A percentile compares a stretch with the other conserved stretches of the same genome.
These are phyloP conservation scores for Fusarium nanum DNA, from an alignment of 2,329 filamentous ascomycete species.

Conservation along the genomic window DNA sequence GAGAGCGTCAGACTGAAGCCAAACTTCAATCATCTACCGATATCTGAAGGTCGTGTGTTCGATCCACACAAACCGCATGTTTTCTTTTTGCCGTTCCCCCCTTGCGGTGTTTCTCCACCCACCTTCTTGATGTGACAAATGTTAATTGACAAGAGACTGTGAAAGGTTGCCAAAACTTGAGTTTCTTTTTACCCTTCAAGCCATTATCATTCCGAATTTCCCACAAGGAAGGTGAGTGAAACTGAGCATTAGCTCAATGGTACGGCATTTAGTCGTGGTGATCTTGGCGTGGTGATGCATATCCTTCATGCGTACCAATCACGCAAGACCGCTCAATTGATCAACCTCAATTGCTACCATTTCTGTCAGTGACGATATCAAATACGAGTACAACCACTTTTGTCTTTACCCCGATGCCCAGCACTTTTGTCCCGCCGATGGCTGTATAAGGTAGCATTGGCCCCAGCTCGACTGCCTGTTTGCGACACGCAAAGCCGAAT, in stretches of 20 bases:
- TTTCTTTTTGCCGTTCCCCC: not conserved
- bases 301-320: not conserved
- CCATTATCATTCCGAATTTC: too few species aligned
- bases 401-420: not conserved
- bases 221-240: too few species aligned
- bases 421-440: not conserved
- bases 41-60: slow-evolving; percentile 48
- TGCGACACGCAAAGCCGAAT: not conserved
- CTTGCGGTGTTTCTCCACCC: too few species aligned
- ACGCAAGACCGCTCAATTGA: not conserved
- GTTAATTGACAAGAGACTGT: too few species aligned
- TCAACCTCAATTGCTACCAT: not conserved
- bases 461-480: not conserved
- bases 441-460: too few species aligned
- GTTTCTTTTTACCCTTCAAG: too few species aligned
- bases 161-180: too few species aligned
- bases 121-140: too few species aligned
- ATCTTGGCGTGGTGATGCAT: not conserved
- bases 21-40: slow-evolving; percentile 38
- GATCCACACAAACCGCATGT: slow-evolving; percentile 46
- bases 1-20: slow-evolving; percentile 40
- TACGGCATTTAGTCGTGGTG: not conserved
- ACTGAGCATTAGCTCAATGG: not conserved
- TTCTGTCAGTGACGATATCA: not conserved
- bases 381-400: not conserved